Base-by-base conservation (phyloP, 2,329 filamentous ascomycete genomes). In the Penicillium capsulatum region DNA sequence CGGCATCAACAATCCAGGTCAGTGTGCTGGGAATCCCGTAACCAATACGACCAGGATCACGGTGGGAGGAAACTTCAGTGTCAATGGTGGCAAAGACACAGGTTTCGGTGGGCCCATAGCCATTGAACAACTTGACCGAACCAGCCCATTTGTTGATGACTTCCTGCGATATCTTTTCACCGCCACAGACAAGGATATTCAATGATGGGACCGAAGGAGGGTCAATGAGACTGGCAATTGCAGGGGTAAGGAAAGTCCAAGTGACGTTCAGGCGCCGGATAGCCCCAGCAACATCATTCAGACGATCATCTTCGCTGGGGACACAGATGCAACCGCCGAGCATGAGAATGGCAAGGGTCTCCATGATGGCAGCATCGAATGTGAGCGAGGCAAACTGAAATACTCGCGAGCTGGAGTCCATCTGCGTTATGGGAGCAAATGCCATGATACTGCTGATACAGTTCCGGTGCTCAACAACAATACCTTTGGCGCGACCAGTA, bases 131-230 rank as follows among this genome's bases (percentile, higher is more conserved):
- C 7, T 61, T 63, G 1, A 65, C 59, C 8, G 47, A 52, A 15
- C 59, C 58, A 10, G 72, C 75, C 90, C 90, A 95, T 32, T 73
- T 74, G 0, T 75, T 70, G 28, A 84, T 79, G 1, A 94, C 85
- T 19, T 79, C 76, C 22, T 79, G 76, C 0, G 85, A 89, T 66
- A 95, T 74, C 2, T 84, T 79, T 61, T 75, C 72, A 27, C 72
- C 72, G 30, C 68, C 70, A 11, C 63, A 59, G 0, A 66, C 59
- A 7, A 75, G 56, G 1, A 64, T 64, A 41, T 72, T 67, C 36
- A 75, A 47, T 4, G 60, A 60, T 40, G 50, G 70, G 22, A 53
- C 69, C 22, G 44, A 64, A 1, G 63, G 59, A 11, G 67, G 66
- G 29, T 67, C 60, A 20, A 71, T 55, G 7, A 68, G 61, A 17